Conservation (phyloP, 2,329 filamentous ascomycete genomes). For the Coniochaeta prunicola region DNA sequence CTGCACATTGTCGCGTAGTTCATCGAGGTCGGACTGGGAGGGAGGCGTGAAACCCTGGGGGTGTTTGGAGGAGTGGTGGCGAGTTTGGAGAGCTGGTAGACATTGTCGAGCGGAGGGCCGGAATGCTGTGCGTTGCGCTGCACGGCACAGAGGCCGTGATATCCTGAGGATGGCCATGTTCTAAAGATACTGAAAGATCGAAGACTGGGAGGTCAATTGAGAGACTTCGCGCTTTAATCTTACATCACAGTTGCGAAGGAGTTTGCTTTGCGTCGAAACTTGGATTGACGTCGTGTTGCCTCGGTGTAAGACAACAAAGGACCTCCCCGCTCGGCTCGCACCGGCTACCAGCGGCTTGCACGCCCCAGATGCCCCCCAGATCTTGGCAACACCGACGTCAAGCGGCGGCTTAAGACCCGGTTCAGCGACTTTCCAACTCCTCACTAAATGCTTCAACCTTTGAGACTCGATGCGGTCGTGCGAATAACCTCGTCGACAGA, state of each 20-base stretch:
- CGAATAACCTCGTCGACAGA: not conserved
- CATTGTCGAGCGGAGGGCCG: conserved; percentile 22
- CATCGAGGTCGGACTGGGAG: conserved; percentile 63
- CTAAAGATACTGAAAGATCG: not conserved
- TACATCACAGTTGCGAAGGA: too few species aligned
- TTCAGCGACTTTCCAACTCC: not conserved
- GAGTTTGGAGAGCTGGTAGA: conserved; percentile 22
- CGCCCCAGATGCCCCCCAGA: not conserved
- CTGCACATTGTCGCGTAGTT: conserved; percentile 76
- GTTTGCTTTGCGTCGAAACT: not conserved
- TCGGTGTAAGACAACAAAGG: not conserved
- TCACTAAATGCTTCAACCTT: not conserved
- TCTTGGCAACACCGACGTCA: not conserved
- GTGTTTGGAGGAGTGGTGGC: conserved; percentile 44
- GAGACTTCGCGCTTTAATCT: too few species aligned
- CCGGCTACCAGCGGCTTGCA: conserved; percentile 35
- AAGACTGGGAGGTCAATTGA: not conserved
- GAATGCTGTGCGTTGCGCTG: conserved; percentile 14
- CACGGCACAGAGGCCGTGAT: conserved; percentile 22
- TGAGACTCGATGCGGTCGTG: not conserved
- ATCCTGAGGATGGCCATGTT: conserved; percentile 34
- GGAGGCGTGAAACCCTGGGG: conserved; percentile 61
- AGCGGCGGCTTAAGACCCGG: not conserved
- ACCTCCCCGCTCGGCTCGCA: conserved; percentile 7
- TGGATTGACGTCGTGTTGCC: conserved; percentile 1